phyloP scores from a whole-genome alignment of 306 rosid genomes.

The Echinosophora koreensis region DNA sequence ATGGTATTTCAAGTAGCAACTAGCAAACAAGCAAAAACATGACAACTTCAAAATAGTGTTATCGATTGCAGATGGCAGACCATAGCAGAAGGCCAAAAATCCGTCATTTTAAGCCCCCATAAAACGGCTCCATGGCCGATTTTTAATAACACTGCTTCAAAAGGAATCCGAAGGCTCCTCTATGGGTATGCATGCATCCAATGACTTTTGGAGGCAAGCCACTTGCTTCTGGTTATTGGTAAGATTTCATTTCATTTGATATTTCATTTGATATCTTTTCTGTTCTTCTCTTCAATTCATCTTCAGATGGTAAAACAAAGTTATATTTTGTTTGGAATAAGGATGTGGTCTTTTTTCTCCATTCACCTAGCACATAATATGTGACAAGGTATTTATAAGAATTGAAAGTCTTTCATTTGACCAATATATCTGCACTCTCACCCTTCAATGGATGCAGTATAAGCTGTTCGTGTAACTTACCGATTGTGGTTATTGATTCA shows the following conservation, averaged over 20 bases:
- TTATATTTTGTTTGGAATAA: not conserved
- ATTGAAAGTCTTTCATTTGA: no score
- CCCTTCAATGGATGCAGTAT: not conserved
- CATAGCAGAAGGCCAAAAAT: no score
- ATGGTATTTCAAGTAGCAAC: no score
- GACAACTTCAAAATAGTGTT: no score
- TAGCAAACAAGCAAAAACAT: no score
- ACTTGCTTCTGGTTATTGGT: slow-evolving; percentile 99
- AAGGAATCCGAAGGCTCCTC: slow-evolving; percentile 82
- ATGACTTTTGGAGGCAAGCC: slow-evolving; percentile 92
- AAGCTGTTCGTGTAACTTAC: not conserved
- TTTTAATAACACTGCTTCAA: no score
- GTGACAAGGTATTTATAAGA: slow-evolving; percentile 8
- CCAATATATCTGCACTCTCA: not conserved
- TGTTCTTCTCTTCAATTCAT: slow-evolving; percentile 22
- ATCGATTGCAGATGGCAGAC: no score
- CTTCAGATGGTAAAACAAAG: not conserved
- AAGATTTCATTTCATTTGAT: slow-evolving; percentile 51
- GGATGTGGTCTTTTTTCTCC: slow-evolving; percentile 20
- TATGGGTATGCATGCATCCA: no score
- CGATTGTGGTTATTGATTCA: not conserved
- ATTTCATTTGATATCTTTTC: slow-evolving; percentile 24
- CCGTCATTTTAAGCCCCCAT: no score
- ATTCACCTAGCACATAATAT: slow-evolving; percentile 1
- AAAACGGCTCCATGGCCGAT: no score